Percentiles rank a stretch among this genome's conserved stretches.
Evolutionary conservation across 78 protist species (phyloP).

Genomic region (Protostelium mycophagum): DNA sequence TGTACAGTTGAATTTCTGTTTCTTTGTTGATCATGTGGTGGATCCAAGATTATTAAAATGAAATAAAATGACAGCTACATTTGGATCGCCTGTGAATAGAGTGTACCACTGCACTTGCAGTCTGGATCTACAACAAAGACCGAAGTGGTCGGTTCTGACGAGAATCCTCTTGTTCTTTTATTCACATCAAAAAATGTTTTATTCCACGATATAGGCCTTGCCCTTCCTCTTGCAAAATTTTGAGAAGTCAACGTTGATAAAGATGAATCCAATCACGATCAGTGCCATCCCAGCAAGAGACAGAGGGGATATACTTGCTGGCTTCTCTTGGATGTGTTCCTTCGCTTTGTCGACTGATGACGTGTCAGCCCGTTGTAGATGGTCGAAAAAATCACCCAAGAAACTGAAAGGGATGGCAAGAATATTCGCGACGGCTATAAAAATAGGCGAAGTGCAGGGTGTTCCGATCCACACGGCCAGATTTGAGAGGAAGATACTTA

Average conservation of each 20-base stretch:
- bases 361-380: neutral
- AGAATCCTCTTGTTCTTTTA: too few species aligned
- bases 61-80: too few species aligned
- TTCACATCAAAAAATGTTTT: too few species aligned
- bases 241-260: neutral
- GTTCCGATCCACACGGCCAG: constrained; percentile 1
- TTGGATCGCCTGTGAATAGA: too few species aligned
- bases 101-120: too few species aligned
- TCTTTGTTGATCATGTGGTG: too few species aligned
- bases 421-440: neutral
- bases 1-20: too few species aligned
- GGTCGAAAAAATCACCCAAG: neutral
- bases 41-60: too few species aligned
- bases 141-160: too few species aligned
- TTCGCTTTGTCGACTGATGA: neutral
- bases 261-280: neutral
- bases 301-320: neutral
- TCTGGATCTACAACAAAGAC: too few species aligned
- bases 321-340: neutral
- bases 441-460: neutral
- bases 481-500: neutral
- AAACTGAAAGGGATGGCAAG: neutral
- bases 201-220: too few species aligned
- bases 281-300: neutral
- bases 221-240: neutral